phyloP scores from a whole-genome alignment of 257 asterid genomes.

The Perilla frutescens region DNA sequence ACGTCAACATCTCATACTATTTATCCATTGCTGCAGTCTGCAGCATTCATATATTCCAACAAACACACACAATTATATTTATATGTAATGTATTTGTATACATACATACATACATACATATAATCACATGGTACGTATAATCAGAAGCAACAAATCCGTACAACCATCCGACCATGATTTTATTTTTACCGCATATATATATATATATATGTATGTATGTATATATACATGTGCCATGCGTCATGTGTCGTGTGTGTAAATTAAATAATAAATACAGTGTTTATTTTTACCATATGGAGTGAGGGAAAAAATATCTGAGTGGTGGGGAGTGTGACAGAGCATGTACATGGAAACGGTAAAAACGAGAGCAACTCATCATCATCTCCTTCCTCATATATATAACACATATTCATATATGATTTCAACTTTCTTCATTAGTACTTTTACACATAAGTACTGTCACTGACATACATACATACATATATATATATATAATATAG shows the following conservation, averaged over 20 bases:
- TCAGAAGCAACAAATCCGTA: too few relatives aligned
- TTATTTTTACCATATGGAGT: slow-evolving; percentile 28
- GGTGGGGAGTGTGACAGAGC: slow-evolving; percentile 41
- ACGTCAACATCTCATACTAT: slow-evolving; percentile 33
- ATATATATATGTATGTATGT: too few relatives aligned
- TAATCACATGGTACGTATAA: not conserved
- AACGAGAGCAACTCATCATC: slow-evolving; percentile 24
- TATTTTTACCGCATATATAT: slow-evolving; percentile 28
- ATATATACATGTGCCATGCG: not conserved
- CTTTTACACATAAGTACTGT: not conserved
- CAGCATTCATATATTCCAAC: slow-evolving; percentile 8
- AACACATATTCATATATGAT: too few relatives aligned
- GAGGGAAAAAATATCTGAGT: slow-evolving; percentile 34
- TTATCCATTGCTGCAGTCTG: not conserved
- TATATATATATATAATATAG: not conserved
- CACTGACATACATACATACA: not conserved
- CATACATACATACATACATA: not conserved
- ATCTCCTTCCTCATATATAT: not conserved
- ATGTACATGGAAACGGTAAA: slow-evolving; percentile 41
- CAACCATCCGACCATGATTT: too few relatives aligned
- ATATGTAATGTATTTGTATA: too few relatives aligned
- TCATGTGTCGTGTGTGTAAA: too few relatives aligned
- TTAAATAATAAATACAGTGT: too few relatives aligned
- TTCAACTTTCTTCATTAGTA: not conserved
- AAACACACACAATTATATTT: slow-evolving; percentile 1